A percentile compares a stretch with the other conserved stretches of the same genome.
Evolutionary conservation across 345 rosid species (phyloP).

Genomic region (Moringa oleifera): DNA sequence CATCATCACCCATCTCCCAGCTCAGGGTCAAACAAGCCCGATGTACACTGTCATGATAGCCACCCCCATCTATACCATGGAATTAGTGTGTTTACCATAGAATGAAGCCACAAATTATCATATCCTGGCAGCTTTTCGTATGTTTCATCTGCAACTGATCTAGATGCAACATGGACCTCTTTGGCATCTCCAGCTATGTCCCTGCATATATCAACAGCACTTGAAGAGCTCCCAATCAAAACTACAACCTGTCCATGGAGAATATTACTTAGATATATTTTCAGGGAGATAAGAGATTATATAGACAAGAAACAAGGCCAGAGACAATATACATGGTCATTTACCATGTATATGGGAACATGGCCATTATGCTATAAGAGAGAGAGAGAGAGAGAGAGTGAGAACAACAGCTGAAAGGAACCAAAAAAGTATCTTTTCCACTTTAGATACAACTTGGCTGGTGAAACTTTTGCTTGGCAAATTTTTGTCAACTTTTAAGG

Average conservation of each 20-base stretch:
- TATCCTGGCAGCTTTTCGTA: slow-evolving; percentile 36
- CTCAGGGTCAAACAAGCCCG: background rate
- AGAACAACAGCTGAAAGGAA: too few relatives aligned
- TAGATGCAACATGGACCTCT: slow-evolving; percentile 71
- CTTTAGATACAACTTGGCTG: too few relatives aligned
- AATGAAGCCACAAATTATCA: slow-evolving; percentile 64
- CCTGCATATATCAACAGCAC: slow-evolving; percentile 67
- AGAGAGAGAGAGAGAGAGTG: too few relatives aligned
- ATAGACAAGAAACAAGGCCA: background rate
- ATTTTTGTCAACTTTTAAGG: too few relatives aligned
- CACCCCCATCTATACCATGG: slow-evolving; percentile 1
- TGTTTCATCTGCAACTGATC: slow-evolving; percentile 47
- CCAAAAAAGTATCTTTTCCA: too few relatives aligned
- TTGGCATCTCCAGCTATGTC: slow-evolving; percentile 66
- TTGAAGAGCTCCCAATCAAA: slow-evolving; percentile 63
- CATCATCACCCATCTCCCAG: slow-evolving; percentile 14
- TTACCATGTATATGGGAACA: slow-evolving; percentile 4
- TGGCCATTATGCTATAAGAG: background rate
- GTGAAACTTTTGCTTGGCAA: too few relatives aligned
- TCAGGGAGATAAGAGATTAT: background rate
- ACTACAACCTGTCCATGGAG: slow-evolving; percentile 46
- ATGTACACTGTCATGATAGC: slow-evolving; percentile 6
- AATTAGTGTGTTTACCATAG: slow-evolving; percentile 53
- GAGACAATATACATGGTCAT: background rate
- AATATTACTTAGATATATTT: background rate